phyloP scores from a whole-genome alignment of 495 filamentous ascomycete genomes.

The Penicillium cosmopolitanum region DNA sequence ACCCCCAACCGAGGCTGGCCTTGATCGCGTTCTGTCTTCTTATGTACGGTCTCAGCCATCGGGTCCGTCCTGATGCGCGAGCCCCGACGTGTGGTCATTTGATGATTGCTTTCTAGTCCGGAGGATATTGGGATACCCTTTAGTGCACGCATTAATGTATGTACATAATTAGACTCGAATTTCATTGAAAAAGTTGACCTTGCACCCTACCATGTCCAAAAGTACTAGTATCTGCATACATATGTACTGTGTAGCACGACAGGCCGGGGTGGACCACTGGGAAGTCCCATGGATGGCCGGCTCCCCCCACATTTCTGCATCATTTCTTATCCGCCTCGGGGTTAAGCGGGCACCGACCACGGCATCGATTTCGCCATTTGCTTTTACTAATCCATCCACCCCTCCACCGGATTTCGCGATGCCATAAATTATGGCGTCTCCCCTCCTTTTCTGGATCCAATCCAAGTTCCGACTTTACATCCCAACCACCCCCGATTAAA shows the following conservation, averaged over 20 bases:
- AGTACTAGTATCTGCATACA: no score
- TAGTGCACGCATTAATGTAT: constrained; percentile 35
- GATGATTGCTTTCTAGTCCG: constrained; percentile 20
- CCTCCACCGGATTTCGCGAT: constrained; percentile 21
- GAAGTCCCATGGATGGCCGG: constrained; percentile 10
- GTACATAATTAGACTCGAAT: constrained; percentile 39
- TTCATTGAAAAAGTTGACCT: constrained; percentile 26
- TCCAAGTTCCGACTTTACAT: not conserved
- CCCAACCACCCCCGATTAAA: constrained; percentile 1
- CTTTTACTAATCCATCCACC: constrained; percentile 37
- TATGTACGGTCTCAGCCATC: constrained; percentile 23
- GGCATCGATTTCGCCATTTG: constrained; percentile 24
- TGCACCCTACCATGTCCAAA: not conserved
- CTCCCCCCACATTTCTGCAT: constrained; percentile 21
- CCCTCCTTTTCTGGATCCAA: not conserved
- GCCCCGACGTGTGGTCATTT: constrained; percentile 6
- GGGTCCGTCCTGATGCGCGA: constrained; percentile 16
- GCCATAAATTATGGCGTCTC: constrained; percentile 20
- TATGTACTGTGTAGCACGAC: no score
- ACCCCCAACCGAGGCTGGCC: constrained; percentile 11
- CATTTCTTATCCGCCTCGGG: constrained; percentile 25
- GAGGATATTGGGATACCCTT: constrained; percentile 25
- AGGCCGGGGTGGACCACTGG: not conserved
- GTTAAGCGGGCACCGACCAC: constrained; percentile 14
- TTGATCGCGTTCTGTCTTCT: constrained; percentile 31